A percentile compares a stretch with the other conserved stretches of the same genome.
Evolutionary conservation across 257 asterid genomes (phyloP).

Genomic region (Phtheirospermum japonicum): DNA sequence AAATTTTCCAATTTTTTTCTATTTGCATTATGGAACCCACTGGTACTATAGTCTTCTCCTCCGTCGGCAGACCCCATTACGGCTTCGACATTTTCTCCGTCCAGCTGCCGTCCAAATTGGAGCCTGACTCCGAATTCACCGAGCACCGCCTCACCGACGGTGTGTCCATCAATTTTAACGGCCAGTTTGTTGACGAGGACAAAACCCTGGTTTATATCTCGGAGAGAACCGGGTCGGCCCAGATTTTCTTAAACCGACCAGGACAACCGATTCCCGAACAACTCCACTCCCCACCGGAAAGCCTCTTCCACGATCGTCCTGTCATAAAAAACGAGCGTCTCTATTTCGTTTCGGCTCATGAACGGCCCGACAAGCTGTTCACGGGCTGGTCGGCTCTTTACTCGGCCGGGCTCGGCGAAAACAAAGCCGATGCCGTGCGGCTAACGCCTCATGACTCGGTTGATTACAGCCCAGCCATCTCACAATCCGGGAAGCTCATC

Average conservation of each 20-base stretch:
- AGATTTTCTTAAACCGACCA: slow-evolving; percentile 39
- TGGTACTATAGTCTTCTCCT: slow-evolving; percentile 65
- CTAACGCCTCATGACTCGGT: slow-evolving; percentile 56
- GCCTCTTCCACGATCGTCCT: slow-evolving; percentile 76
- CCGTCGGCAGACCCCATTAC: slow-evolving; percentile 57
- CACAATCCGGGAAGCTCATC: slow-evolving; percentile 53
- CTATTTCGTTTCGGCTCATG: slow-evolving; percentile 66
- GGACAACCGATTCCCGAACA: slow-evolving; percentile 27
- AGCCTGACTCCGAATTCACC: slow-evolving; percentile 3
- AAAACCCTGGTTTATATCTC: slow-evolving; percentile 50
- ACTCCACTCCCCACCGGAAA: slow-evolving; percentile 37
- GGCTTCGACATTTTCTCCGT: slow-evolving; percentile 80
- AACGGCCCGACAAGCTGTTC: slow-evolving; percentile 44
- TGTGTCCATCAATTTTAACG: slow-evolving; percentile 59
- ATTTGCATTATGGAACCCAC: slow-evolving; percentile 68
- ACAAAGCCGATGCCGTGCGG: slow-evolving; percentile 28
- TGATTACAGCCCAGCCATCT: slow-evolving; percentile 73
- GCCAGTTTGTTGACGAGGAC: slow-evolving; percentile 50
- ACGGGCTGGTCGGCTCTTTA: slow-evolving; percentile 69
- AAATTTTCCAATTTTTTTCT: no score
- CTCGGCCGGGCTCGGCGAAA: slow-evolving; percentile 27
- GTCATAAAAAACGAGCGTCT: slow-evolving; percentile 38
- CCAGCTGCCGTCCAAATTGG: slow-evolving; percentile 30
- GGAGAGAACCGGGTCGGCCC: slow-evolving; percentile 66
- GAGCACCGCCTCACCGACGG: slow-evolving; percentile 72